Evolutionary conservation across 305 asterid genomes (phyloP).

Genomic region (Solanum hybrid): DNA sequence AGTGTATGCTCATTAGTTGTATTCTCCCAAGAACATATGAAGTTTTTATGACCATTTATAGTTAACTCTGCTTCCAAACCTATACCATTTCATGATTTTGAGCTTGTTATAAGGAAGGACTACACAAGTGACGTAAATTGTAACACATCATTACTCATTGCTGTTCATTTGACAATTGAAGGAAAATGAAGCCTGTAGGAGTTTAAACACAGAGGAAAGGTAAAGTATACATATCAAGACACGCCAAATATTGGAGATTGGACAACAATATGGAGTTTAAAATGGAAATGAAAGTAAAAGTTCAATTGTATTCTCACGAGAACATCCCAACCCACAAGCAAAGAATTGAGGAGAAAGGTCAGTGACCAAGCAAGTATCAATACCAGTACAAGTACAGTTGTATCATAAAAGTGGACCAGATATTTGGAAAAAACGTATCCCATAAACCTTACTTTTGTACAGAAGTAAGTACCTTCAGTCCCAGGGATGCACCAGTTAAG

Average conservation of each 20-base stretch:
- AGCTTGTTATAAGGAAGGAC: background rate
- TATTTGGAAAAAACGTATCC: background rate
- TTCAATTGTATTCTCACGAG: background rate
- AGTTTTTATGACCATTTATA: background rate
- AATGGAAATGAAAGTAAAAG: background rate
- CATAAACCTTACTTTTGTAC: background rate
- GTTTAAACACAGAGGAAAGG: background rate
- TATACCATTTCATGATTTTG: background rate
- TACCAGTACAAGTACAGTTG: background rate
- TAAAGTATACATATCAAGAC: background rate
- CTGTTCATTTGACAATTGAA: background rate
- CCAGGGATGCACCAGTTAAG: constrained; percentile 45
- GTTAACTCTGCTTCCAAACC: background rate
- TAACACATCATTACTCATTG: background rate
- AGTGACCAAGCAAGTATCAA: background rate
- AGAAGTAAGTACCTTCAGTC: constrained; percentile 72
- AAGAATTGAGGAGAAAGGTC: background rate
- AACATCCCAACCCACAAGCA: background rate
- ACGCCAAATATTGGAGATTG: background rate
- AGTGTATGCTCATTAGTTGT: background rate
- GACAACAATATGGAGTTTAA: background rate
- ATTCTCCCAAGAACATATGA: background rate
- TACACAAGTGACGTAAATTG: background rate
- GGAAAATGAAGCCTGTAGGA: background rate
- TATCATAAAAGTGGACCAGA: constrained; percentile 1